Percentiles rank a stretch among this genome's conserved stretches.
Conservation (phyloP, 1,284 basidiomycete genomes). For the Coniferiporia weirii region DNA sequence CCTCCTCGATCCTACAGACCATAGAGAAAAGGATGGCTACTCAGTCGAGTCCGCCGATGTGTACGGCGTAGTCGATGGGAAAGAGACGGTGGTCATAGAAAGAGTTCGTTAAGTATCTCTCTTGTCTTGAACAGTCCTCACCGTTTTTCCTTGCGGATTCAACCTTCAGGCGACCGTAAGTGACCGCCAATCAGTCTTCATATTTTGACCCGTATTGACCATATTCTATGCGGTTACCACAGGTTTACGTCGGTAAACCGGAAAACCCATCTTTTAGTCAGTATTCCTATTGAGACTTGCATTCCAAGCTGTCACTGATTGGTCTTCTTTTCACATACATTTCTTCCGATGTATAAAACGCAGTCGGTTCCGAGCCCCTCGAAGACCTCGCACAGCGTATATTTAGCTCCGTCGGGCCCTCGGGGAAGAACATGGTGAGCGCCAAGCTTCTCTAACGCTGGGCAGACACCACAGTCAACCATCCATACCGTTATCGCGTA, state of each 20-base stretch:
- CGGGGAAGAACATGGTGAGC: conserved; percentile 74
- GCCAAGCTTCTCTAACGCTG: neutral
- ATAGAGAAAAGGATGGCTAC: conserved; percentile 85
- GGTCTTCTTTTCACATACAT: neutral
- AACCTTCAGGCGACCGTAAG: conserved; percentile 29
- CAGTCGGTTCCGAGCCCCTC: conserved; percentile 76
- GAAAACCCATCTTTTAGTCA: conserved; percentile 76
- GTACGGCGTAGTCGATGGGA: conserved; percentile 47
- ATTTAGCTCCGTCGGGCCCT: conserved; percentile 72
- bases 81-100: conserved; percentile 50
- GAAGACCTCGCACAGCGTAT: conserved; percentile 64
- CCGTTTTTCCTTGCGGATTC: neutral
- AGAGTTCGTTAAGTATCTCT: conserved; percentile 35
- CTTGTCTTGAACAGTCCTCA: neutral
- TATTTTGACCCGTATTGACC: neutral
- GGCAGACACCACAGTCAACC: neutral
- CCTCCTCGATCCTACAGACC: conserved; percentile 41
- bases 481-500: neutral
- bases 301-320: neutral
- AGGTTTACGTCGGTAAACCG: conserved; percentile 75
- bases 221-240: neutral
- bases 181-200: neutral
- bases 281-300: conserved; percentile 20
- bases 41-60: conserved; percentile 62
- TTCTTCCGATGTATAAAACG: too few species aligned